Conservation (phyloP, 2,329 filamentous ascomycete genomes). For the Aspergillus phoenicis region DNA sequence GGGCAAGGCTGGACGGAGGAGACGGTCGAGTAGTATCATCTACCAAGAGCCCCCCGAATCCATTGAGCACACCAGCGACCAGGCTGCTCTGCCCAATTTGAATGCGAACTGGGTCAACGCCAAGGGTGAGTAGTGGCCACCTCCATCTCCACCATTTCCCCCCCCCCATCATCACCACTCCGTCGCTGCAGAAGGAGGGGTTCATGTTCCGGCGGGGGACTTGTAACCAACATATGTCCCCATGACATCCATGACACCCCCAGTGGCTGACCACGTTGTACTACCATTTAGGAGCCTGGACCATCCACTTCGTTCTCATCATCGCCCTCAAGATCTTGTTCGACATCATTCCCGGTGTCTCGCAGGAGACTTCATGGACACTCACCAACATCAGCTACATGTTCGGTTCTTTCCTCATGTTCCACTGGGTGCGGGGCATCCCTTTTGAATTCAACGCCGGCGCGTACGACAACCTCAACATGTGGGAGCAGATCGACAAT, state of each 20-base stretch:
- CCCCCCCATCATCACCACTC: not conserved
- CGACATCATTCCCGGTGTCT: constrained; percentile 93
- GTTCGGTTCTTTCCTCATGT: constrained; percentile 99
- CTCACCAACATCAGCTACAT: constrained; percentile 99
- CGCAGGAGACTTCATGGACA: constrained; percentile 98
- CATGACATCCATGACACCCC: not conserved
- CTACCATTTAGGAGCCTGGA: constrained; percentile 81
- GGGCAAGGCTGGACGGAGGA: constrained; percentile 72
- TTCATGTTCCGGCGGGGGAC: not conserved
- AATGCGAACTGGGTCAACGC: constrained; percentile 99
- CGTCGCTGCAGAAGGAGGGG: not conserved
- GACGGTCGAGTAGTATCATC: constrained; percentile 96
- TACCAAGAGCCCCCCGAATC: constrained; percentile 97
- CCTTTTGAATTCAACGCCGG: constrained; percentile 99
- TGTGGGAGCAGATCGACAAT: constrained; percentile 99
- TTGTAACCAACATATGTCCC: not conserved
- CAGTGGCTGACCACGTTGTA: constrained; percentile 20
- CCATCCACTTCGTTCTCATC: constrained; percentile 94
- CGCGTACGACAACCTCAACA: constrained; percentile 98
- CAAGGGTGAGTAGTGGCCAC: constrained; percentile 70
- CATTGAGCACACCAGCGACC: constrained; percentile 95
- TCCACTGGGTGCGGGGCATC: constrained; percentile 96
- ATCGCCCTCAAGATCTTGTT: constrained; percentile 91
- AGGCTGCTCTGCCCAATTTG: constrained; percentile 89
- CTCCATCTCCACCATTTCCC: not conserved